These are phyloP conservation scores for Phytophthora tentaculata DNA, from an alignment of 352 stramenopile genomes.

Conservation along the genomic window DNA sequence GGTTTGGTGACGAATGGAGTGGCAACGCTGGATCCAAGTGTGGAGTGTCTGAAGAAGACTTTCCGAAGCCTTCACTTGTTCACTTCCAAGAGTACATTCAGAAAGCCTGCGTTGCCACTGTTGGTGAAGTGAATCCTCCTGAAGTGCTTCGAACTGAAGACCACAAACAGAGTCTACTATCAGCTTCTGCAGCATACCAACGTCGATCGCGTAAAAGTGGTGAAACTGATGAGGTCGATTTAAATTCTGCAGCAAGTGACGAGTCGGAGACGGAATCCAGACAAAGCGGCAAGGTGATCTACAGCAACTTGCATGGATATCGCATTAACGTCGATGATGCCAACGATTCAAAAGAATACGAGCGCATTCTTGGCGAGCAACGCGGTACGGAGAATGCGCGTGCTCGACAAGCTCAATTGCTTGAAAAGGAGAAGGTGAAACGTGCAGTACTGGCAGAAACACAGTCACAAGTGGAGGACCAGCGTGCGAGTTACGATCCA, in stretches of 20 bases:
- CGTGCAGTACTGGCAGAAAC: slow-evolving; percentile 18
- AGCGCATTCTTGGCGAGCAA: slow-evolving; percentile 77
- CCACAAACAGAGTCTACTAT: slow-evolving; percentile 53
- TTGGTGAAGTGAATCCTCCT: slow-evolving; percentile 44
- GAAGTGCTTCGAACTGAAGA: slow-evolving; percentile 32
- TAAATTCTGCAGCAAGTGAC: slow-evolving; percentile 16
- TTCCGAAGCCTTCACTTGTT: slow-evolving; percentile 9
- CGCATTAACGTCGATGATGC: slow-evolving; percentile 71
- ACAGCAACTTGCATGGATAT: slow-evolving; percentile 85
- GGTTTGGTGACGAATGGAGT: slow-evolving; percentile 36
- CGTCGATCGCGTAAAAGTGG: slow-evolving; percentile 15
- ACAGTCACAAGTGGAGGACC: slow-evolving; percentile 50
- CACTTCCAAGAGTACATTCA: slow-evolving; percentile 34
- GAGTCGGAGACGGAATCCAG: slow-evolving; percentile 11
- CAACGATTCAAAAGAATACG: slow-evolving; percentile 71
- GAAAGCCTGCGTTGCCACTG: slow-evolving; percentile 10
- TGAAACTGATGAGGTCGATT: background rate
- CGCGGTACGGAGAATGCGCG: slow-evolving; percentile 50
- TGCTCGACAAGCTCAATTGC: slow-evolving; percentile 34
- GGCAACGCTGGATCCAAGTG: background rate
- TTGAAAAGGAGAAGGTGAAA: slow-evolving; percentile 44
- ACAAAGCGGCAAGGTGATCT: slow-evolving; percentile 45
- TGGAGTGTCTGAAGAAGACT: slow-evolving; percentile 3
- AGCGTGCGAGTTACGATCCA: slow-evolving; percentile 55
- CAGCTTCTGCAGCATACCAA: slow-evolving; percentile 32